Base-by-base conservation (phyloP, 768 basidiomycete species). In the Phlebiopsis flavidoalba region DNA sequence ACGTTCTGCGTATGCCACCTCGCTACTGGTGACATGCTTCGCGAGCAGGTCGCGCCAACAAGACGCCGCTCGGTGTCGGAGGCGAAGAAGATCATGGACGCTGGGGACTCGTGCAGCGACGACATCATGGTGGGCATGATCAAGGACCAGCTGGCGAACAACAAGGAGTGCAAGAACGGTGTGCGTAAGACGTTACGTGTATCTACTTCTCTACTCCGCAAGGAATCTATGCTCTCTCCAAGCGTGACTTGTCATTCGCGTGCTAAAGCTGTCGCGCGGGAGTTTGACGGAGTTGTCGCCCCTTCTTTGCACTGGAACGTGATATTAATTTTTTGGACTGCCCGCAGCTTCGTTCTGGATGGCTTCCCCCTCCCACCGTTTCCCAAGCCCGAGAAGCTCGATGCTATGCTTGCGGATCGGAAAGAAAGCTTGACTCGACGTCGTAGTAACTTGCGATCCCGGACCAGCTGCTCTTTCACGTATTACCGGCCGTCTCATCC, bases 71-170 rank as follows among this genome's bases (percentile, higher is more conserved):
- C 46, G 97, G 97, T 63, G 76, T 89, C 50, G 83, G n/a, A 91
- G 68, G 97, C 97, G 19, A 98, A 99, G 83, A 95, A 94, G 75
- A 87, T 98, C 72, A 97, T 99, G 91, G 96, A 98, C 72, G 82
- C 85, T 22, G 97, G 97, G 92, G 89, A n/a, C 85, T 99, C 59
- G 95, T 99, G n/a, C 58, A 81, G 86, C 48, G 97, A 99, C 72
- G 95, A 98, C 60, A 95, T 98, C 69, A 89, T 99, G 86, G 94
- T 99, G 37, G 87, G 87, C 57, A 98, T 99, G 87, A 98, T 99
- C 77, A 90, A 91, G 77, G 84, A 93, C 71, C 93, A 99, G 79
- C 79, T 99, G 56, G 89, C 94, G 73, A 90, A 86, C 74, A 99
- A 99, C 83, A 82, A 85, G 75, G 80, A 78, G 15, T 99, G 97